Evolutionary conservation across 1,139 yeast genomes (phyloP).

Genomic region (Pichia sp.): DNA sequence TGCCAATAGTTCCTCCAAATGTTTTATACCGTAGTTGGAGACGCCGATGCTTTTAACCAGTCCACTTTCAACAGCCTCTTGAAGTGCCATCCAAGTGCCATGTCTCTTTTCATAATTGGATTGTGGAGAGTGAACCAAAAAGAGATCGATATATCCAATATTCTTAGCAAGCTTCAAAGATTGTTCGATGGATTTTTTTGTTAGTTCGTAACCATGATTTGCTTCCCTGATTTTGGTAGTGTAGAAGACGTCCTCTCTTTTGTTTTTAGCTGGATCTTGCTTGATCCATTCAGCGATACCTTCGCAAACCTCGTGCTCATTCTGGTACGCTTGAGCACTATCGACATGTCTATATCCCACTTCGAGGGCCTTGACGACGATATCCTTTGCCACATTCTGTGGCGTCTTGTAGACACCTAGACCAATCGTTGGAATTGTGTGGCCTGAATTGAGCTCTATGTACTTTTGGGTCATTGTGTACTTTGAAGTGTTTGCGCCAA

Average conservation of each 20-base stretch:
- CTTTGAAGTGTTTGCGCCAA: no score
- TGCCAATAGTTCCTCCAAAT: conserved; percentile 31
- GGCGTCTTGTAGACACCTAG: conserved; percentile 51
- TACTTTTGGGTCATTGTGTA: neutral
- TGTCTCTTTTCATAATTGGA: conserved; percentile 32
- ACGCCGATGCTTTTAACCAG: conserved; percentile 35
- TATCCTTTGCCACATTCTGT: conserved; percentile 30
- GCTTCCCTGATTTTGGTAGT: conserved; percentile 30
- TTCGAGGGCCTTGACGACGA: conserved; percentile 47
- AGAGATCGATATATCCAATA: conserved; percentile 36
- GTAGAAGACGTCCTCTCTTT: neutral
- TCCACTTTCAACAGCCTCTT: conserved; percentile 32
- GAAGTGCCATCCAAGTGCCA: conserved; percentile 31
- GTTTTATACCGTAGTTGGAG: conserved; percentile 23
- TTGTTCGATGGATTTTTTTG: conserved; percentile 31
- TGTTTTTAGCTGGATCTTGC: neutral
- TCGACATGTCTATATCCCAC: conserved; percentile 67
- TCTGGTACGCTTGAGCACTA: conserved; percentile 50
- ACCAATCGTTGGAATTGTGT: conserved; percentile 47
- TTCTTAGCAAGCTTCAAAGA: conserved; percentile 34
- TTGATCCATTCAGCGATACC: conserved; percentile 42
- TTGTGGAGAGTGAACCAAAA: conserved; percentile 35
- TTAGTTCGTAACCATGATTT: conserved; percentile 35
- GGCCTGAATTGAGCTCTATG: conserved; percentile 2
- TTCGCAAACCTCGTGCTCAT: conserved; percentile 41